A percentile compares a stretch with the other conserved stretches of the same genome.
Evolutionary conservation across 139 green algal species (phyloP).

Genomic region (Chlamydomonas schloesseri): DNA sequence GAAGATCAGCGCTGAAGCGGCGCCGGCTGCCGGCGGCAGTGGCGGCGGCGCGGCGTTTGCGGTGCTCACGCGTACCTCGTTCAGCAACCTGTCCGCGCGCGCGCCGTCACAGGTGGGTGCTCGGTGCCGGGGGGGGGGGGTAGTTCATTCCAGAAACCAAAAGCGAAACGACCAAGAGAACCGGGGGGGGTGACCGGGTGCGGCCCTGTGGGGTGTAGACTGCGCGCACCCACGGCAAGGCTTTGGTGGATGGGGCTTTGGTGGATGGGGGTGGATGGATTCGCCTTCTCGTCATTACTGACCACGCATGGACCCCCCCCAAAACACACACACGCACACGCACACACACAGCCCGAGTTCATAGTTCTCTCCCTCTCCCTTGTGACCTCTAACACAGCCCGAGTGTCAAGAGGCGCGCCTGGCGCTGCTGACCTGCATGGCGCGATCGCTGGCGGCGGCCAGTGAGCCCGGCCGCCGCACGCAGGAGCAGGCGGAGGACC

Average conservation of each 20-base stretch:
- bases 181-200: no score
- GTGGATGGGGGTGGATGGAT: no score
- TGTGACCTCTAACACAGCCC: background rate
- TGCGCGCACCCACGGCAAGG: background rate
- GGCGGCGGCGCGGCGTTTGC: background rate
- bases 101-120: background rate
- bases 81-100: slow-evolving; percentile 13
- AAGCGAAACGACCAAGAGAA: no score
- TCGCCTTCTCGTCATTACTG: no score
- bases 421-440: slow-evolving; percentile 24
- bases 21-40: background rate
- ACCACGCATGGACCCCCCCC: no score
- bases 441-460: background rate
- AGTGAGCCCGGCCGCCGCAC: background rate
- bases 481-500: slow-evolving; percentile 24
- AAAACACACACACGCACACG: no score
- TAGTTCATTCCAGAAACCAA: background rate
- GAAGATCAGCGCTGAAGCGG: background rate
- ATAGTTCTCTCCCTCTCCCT: no score
- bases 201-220: no score
- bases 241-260: background rate
- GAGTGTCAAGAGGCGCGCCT: slow-evolving; percentile 4
- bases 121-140: background rate
- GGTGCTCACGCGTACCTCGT: background rate
- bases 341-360: no score